Evolutionary conservation across 495 filamentous ascomycete species (phyloP).

Genomic region (Extremus antarcticus): DNA sequence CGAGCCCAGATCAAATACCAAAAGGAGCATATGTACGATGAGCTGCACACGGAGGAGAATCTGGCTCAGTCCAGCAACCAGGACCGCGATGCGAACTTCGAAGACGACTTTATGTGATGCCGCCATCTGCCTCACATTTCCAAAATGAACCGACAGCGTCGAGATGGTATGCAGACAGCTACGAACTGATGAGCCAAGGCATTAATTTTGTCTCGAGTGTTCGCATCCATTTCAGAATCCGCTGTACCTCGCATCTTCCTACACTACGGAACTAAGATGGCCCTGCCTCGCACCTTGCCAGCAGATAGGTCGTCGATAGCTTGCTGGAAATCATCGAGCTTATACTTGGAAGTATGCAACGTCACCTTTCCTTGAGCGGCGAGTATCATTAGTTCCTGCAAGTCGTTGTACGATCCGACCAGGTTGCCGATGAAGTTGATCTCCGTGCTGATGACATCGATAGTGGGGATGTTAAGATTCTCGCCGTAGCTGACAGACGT

Average conservation of each 20-base stretch:
- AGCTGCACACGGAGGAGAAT: conserved; percentile 59
- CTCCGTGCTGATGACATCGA: conserved; percentile 13
- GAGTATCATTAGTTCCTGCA: conserved; percentile 9
- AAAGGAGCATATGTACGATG: conserved; percentile 91
- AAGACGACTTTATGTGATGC: conserved; percentile 71
- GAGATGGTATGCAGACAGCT: no score
- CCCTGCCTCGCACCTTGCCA: no score
- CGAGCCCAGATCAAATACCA: conserved; percentile 80
- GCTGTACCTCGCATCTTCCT: no score
- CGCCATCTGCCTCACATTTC: no score
- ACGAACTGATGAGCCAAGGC: no score
- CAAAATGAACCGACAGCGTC: no score
- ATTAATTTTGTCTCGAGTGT: no score
- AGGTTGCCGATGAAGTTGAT: conserved; percentile 7
- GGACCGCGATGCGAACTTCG: conserved; percentile 47
- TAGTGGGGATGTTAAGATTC: conserved; percentile 8
- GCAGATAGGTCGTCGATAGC: no score
- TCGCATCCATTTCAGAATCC: no score
- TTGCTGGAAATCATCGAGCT: no score
- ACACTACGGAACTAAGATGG: no score
- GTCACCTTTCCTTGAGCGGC: conserved; percentile 9
- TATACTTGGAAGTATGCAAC: conserved; percentile 9
- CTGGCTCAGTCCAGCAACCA: conserved; percentile 57
- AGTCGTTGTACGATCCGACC: conserved; percentile 8
- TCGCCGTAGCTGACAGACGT: conserved; percentile 1